A percentile compares a stretch with the other conserved stretches of the same genome.
These are phyloP conservation scores for Pseudoneurospora amorphoporcata DNA, from an alignment of 495 filamentous ascomycete species.

Conservation along the genomic window DNA sequence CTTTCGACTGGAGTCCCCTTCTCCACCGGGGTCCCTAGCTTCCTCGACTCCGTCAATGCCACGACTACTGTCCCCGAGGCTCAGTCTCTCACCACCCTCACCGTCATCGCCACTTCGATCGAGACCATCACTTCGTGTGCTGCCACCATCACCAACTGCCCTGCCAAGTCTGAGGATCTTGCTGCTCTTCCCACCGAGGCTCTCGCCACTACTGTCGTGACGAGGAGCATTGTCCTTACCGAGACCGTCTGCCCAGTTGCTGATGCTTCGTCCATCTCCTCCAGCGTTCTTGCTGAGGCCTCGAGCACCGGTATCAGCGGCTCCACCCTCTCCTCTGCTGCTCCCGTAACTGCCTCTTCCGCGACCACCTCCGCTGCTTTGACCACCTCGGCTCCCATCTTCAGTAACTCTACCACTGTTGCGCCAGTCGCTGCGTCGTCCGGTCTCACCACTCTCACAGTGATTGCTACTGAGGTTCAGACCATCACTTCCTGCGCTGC, in stretches of 20 bases:
- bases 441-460: conserved; percentile 34
- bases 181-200: conserved; percentile 18
- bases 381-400: conserved; percentile 4
- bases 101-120: conserved; percentile 45
- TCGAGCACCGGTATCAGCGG: conserved; percentile 16
- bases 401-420: conserved; percentile 1
- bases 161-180: conserved; percentile 31
- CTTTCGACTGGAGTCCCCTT: conserved; percentile 7
- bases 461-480: conserved; percentile 45
- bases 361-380: conserved; percentile 4
- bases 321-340: not conserved
- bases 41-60: not conserved
- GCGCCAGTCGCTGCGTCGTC: conserved; percentile 2
- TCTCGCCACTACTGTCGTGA: conserved; percentile 28
- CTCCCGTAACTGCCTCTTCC: not conserved
- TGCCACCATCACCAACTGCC: conserved; percentile 54
- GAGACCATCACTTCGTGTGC: conserved; percentile 54
- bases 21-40: not conserved
- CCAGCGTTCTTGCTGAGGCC: conserved; percentile 26
- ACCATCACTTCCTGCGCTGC: conserved; percentile 55
- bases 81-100: conserved; percentile 20
- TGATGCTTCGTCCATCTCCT: conserved; percentile 29
- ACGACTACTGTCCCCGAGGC: not conserved
- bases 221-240: conserved; percentile 34
- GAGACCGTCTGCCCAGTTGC: conserved; percentile 37